Evolutionary conservation across 345 rosid genomes (phyloP).

Genomic region (Dovyalis caffra): DNA sequence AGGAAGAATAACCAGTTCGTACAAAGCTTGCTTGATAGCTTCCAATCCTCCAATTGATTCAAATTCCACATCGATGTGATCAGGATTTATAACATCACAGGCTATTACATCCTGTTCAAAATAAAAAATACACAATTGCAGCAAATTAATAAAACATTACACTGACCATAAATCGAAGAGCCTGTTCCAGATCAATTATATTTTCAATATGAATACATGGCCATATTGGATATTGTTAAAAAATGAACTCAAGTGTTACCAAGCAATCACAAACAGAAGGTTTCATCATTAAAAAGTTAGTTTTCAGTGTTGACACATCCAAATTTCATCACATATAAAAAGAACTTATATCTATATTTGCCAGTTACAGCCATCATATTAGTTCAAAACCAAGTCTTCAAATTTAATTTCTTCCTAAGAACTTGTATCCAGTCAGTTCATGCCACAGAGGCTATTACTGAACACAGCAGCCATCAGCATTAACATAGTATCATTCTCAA

Average conservation of each 20-base stretch:
- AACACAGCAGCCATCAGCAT: neutral
- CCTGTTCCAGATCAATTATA: neutral
- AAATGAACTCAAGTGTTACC: neutral
- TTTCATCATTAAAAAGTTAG: neutral
- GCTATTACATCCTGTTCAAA: conserved; percentile 84
- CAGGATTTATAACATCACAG: conserved; percentile 95
- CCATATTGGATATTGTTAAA: neutral
- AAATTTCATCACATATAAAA: neutral
- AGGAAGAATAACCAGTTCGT: conserved; percentile 90
- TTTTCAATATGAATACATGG: neutral
- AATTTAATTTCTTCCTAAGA: neutral
- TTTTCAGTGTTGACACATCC: neutral
- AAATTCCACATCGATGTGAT: conserved; percentile 88
- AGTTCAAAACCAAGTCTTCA: neutral
- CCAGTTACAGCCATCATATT: neutral
- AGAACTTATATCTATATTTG: neutral
- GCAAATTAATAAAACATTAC: neutral
- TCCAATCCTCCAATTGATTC: conserved; percentile 88
- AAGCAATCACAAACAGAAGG: neutral
- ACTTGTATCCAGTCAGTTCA: neutral
- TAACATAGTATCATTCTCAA: neutral
- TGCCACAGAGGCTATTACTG: neutral
- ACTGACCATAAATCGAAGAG: neutral
- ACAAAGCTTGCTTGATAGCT: conserved; percentile 69
- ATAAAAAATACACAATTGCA: neutral